Conservation (phyloP, 1,139 yeast species). For the Debaryomyces coudertii region DNA sequence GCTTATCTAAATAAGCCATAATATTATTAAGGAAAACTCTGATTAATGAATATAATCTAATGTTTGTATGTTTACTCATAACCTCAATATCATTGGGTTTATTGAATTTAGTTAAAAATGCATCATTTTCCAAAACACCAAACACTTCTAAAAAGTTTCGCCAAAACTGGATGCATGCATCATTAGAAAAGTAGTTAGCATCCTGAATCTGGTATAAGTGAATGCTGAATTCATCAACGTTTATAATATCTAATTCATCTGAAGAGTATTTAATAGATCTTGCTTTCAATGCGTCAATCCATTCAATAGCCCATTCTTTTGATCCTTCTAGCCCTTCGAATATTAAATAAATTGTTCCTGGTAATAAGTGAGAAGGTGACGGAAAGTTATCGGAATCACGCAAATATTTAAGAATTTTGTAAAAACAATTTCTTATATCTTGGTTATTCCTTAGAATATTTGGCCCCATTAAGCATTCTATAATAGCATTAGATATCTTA, state of each 20-base stretch:
- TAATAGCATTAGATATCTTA: slow-evolving; percentile 26
- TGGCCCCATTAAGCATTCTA: slow-evolving; percentile 57
- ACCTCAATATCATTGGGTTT: slow-evolving; percentile 48
- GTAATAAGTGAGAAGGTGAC: slow-evolving; percentile 22
- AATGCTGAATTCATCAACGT: slow-evolving; percentile 55
- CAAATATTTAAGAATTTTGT: slow-evolving; percentile 25
- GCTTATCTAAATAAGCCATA: slow-evolving; percentile 51
- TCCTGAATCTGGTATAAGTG: slow-evolving; percentile 59
- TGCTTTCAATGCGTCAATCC: slow-evolving; percentile 24
- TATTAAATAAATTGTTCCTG: slow-evolving; percentile 56
- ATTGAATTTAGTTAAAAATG: slow-evolving; percentile 43
- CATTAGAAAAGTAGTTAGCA: slow-evolving; percentile 47
- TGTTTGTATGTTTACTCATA: slow-evolving; percentile 39
- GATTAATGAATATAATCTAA: slow-evolving; percentile 48
- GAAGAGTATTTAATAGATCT: slow-evolving; percentile 15
- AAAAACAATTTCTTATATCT: slow-evolving; percentile 34
- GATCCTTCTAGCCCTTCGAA: slow-evolving; percentile 55
- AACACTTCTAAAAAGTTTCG: slow-evolving; percentile 44
- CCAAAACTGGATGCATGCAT: slow-evolving; percentile 57
- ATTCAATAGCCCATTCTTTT: slow-evolving; percentile 47
- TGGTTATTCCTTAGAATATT: slow-evolving; percentile 42
- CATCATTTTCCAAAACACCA: slow-evolving; percentile 39
- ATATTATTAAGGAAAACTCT: slow-evolving; percentile 52
- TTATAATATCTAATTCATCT: slow-evolving; percentile 32
- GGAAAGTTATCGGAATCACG: slow-evolving; percentile 15